Percentiles rank a stretch among this genome's conserved stretches.
Conservation (phyloP, 768 basidiomycete species). For the Inosperma sp. region DNA sequence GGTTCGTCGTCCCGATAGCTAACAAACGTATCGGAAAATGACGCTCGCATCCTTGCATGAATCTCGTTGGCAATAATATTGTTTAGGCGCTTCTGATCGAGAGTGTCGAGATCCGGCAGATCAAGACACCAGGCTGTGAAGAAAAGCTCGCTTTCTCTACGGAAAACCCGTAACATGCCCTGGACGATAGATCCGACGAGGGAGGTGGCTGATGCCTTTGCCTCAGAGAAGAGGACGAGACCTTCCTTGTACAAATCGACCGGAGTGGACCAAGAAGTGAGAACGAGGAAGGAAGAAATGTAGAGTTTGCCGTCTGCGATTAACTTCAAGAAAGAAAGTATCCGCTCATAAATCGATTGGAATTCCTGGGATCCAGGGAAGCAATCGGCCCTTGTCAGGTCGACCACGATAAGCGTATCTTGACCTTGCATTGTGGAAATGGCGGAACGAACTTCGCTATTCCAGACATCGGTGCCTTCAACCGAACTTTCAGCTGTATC, state of each 20-base stretch:
- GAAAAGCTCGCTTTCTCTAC: constrained; percentile 23
- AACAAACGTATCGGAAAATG: constrained; percentile 18
- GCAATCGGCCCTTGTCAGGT: constrained; percentile 17
- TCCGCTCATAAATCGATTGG: constrained; percentile 15
- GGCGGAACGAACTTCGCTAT: constrained; percentile 13
- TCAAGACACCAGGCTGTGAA: constrained; percentile 21
- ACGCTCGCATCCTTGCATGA: constrained; percentile 16
- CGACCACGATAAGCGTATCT: constrained; percentile 22
- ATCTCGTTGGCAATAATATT: constrained; percentile 16
- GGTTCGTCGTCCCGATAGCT: constrained; percentile 22
- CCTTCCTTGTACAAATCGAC: constrained; percentile 23
- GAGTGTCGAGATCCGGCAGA: constrained; percentile 12
- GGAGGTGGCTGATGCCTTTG: constrained; percentile 12
- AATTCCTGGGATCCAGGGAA: constrained; percentile 19
- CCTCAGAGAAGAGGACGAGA: constrained; percentile 20
- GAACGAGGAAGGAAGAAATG: constrained; percentile 17
- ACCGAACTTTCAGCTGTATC: too few species aligned
- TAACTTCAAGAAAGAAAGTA: constrained; percentile 23
- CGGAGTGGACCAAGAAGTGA: constrained; percentile 23
- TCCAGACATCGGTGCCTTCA: constrained; percentile 3
- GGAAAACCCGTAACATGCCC: constrained; percentile 29
- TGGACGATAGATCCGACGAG: constrained; percentile 23
- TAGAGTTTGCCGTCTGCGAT: constrained; percentile 16
- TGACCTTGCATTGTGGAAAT: constrained; percentile 15
- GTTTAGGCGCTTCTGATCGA: constrained; percentile 8